A percentile compares a stretch with the other conserved stretches of the same genome.
These are phyloP conservation scores for Silene uniflora DNA, from an alignment of 148 eudicot species.

Conservation along the genomic window DNA sequence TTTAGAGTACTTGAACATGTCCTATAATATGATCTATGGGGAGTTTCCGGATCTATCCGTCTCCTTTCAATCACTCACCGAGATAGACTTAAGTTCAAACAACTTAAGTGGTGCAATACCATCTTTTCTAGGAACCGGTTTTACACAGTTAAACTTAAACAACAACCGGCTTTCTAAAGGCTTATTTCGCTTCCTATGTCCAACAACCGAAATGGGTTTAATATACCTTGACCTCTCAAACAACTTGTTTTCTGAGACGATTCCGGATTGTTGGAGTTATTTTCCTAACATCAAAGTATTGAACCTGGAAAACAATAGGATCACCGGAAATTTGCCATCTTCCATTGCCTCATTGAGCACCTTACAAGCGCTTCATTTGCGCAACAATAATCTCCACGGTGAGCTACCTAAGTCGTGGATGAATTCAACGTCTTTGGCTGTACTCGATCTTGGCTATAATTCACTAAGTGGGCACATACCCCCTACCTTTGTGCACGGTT, in stretches of 20 bases:
- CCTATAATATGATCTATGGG: conserved; percentile 20
- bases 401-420: no score
- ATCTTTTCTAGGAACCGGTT: neutral
- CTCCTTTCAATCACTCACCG: neutral
- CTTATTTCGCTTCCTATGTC: conserved; percentile 5
- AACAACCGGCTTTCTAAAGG: conserved; percentile 10
- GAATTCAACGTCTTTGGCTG: no score
- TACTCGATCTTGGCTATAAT: no score
- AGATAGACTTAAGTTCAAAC: conserved; percentile 17
- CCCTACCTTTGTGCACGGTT: neutral
- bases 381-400: no score
- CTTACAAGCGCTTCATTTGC: no score
- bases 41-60: neutral
- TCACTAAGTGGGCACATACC: conserved; percentile 4
- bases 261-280: conserved; percentile 14
- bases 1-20: conserved; percentile 14
- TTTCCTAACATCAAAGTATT: neutral
- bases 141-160: neutral
- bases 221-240: conserved; percentile 9
- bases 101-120: conserved; percentile 21
- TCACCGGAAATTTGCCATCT: no score
- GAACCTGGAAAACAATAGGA: no score
- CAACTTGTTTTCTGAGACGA: conserved; percentile 14
- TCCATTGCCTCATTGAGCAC: no score
- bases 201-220: neutral